Conservation (phyloP, 2,329 filamentous ascomycete species). For the Penicillium sp. region DNA sequence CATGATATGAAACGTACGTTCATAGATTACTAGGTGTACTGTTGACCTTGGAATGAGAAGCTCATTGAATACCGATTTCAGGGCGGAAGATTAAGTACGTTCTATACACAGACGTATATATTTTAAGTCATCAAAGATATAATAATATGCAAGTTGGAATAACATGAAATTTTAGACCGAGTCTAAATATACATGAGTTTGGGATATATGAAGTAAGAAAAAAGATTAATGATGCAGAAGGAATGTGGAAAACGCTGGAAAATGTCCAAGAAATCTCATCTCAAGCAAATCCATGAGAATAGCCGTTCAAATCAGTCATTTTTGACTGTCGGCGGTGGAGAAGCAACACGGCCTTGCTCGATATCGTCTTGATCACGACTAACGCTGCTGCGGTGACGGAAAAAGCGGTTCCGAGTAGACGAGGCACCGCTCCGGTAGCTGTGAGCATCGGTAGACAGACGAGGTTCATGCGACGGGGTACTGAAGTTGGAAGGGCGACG, state of each 20-base stretch:
- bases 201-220: not conserved
- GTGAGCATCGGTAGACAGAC: conserved; percentile 31
- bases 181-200: not conserved
- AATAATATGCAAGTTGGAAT: too few species aligned
- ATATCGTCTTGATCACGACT: conserved; percentile 40
- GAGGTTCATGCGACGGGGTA: conserved; percentile 25
- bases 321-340: conserved; percentile 3
- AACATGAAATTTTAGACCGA: too few species aligned
- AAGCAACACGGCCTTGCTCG: conserved; percentile 49
- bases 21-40: too few species aligned
- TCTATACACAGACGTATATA: too few species aligned
- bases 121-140: too few species aligned
- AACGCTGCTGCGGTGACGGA: conserved; percentile 49
- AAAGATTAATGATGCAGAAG: not conserved
- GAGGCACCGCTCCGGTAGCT: conserved; percentile 34
- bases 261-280: not conserved
- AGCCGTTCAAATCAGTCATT: not conserved
- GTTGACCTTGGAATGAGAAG: too few species aligned
- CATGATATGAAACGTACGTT: too few species aligned
- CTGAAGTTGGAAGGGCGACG: conserved; percentile 27
- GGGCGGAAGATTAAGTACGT: too few species aligned
- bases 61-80: too few species aligned
- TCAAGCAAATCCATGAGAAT: not conserved
- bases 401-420: conserved; percentile 62
- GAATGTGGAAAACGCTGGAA: not conserved